Base-by-base conservation (phyloP, 805 yeast species). In the Candida saitoana region DNA sequence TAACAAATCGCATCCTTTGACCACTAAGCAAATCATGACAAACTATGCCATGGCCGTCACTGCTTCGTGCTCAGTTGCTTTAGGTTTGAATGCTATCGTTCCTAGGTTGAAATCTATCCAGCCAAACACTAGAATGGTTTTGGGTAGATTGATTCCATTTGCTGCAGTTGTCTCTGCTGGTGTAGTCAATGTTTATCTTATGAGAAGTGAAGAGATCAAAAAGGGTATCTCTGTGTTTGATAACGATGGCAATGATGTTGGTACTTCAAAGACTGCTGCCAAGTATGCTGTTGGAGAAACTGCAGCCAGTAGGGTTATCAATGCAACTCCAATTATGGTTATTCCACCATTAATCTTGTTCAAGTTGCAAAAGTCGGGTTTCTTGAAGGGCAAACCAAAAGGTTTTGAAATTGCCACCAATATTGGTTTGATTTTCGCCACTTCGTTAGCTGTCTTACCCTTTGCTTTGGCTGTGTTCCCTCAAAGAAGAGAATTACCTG, bases 131-230 rank as follows among this genome's bases (percentile, higher is more conserved):
- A 80, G 73, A 56, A 65, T 83, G 51, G 73, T 90, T 22, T 65
- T 93, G 42, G 83, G 90, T 33, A 82, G 99, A 51, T 73, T 93
- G 43, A 96, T 93, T 9, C 99, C 99, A 5, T 93, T 93, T 69
- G 98, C 98, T 0, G 99, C 99, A 1, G 99, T 93, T 27, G 97
- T 90, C 1, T 82, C 93, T 40, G 99, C 99, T 1, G 98, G 99
- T 59, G 73, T 93, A 25, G 95, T 89, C 31, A 93, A 93, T 52
- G 96, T 93, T n/a, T 88, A 87, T 56, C 74, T 95, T 46, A 93
- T 93, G 99, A 80, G 99, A 68, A 80, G 91, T 43, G 95, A 90
- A 63, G 99, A 93, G 65, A 82, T 93, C 57, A 80, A 80, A 52
- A 84, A 83, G 57, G 96, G 96, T 52, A 87, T 87, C 42, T 65